Conservation (phyloP, 441 rosid species). For the Aquilaria agallochum region DNA sequence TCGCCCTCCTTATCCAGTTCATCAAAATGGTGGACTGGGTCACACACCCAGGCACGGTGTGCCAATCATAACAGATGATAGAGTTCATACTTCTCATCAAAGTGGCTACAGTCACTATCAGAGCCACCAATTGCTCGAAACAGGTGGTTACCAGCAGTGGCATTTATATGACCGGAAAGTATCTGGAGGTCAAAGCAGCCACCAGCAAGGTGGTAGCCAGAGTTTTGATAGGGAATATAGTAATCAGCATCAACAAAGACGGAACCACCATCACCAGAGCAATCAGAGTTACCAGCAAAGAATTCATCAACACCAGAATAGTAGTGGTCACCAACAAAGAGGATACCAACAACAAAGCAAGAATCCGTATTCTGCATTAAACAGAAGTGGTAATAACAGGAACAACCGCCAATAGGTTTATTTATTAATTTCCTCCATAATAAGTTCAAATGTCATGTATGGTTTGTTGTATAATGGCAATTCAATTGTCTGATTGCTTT, state of each 20-base stretch:
- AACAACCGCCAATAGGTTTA: slow-evolving; percentile 13
- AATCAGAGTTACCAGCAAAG: slow-evolving; percentile 30
- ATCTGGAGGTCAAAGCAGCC: slow-evolving; percentile 21
- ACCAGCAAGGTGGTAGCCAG: slow-evolving; percentile 6
- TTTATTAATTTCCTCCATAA: background rate
- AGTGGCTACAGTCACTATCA: slow-evolving; percentile 27
- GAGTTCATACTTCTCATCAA: slow-evolving; percentile 15
- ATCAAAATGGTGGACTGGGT: slow-evolving; percentile 29
- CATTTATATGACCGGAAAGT: background rate
- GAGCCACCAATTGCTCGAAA: background rate
- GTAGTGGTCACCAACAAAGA: slow-evolving; percentile 24
- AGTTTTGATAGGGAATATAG: background rate
- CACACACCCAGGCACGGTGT: slow-evolving; percentile 20
- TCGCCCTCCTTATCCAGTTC: slow-evolving; percentile 18
- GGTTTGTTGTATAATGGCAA: slow-evolving; percentile 14
- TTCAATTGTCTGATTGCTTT: background rate
- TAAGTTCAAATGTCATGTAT: background rate
- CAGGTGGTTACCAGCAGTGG: slow-evolving; percentile 8
- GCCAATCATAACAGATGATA: slow-evolving; percentile 8
- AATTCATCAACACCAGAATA: slow-evolving; percentile 18
- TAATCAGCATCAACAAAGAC: slow-evolving; percentile 8
- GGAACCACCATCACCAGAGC: slow-evolving; percentile 16
- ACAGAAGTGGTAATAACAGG: slow-evolving; percentile 22
- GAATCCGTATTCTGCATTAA: slow-evolving; percentile 35
- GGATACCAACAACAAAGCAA: slow-evolving; percentile 26